phyloP scores from a whole-genome alignment of 2,329 filamentous ascomycete genomes.

The Colletotrichum cordylinicola region DNA sequence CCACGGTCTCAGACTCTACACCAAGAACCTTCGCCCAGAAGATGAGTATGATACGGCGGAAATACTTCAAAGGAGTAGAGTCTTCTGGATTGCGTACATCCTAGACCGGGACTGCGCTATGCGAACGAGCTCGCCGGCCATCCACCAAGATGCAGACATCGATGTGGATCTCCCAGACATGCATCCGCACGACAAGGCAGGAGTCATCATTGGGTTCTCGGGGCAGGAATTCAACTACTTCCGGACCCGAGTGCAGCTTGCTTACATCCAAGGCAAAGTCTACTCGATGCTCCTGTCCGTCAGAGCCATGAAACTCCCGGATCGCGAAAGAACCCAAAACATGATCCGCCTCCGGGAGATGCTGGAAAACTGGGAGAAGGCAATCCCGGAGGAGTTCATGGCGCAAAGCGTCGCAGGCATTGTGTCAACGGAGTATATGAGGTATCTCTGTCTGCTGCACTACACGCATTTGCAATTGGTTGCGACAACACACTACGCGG shows the following conservation, averaged over 20 bases:
- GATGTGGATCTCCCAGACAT: constrained; percentile 13
- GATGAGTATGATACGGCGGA: constrained; percentile 23
- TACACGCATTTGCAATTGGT: constrained; percentile 10
- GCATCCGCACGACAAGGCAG: neutral
- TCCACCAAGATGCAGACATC: constrained; percentile 12
- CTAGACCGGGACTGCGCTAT: constrained; percentile 28
- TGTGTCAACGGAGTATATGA: neutral
- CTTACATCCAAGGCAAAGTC: constrained; percentile 19
- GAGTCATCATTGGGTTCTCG: neutral
- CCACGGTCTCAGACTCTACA: constrained; percentile 31
- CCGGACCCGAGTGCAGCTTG: constrained; percentile 7
- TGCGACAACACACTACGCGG: neutral
- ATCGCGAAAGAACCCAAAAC: neutral
- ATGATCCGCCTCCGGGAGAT: neutral
- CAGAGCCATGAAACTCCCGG: neutral
- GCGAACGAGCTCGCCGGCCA: constrained; percentile 9
- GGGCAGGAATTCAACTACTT: constrained; percentile 19
- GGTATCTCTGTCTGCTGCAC: constrained; percentile 9
- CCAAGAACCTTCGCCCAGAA: constrained; percentile 8
- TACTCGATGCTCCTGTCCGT: constrained; percentile 12
- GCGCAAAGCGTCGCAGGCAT: neutral
- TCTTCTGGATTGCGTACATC: constrained; percentile 37
- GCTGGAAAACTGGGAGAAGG: constrained; percentile 12
- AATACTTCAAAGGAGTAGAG: constrained; percentile 28
- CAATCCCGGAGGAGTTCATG: neutral